These are phyloP conservation scores for Ustilago curta DNA, from an alignment of 1,284 basidiomycete genomes.

Conservation along the genomic window DNA sequence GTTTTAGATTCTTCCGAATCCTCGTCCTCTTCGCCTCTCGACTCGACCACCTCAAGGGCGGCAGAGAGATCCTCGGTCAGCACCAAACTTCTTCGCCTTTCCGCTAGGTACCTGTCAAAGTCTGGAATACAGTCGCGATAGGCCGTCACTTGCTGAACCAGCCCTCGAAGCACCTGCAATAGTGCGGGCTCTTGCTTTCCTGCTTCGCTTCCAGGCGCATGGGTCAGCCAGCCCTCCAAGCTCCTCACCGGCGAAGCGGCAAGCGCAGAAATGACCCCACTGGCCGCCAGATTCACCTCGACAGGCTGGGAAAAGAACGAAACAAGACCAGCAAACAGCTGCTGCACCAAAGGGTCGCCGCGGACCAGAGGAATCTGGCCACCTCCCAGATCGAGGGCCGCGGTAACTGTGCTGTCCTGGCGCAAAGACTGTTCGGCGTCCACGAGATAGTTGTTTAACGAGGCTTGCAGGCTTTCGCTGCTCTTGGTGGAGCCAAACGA, in stretches of 20 bases:
- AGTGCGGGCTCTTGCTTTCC: constrained; percentile 71
- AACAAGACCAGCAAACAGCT: constrained; percentile 78
- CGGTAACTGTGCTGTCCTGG: constrained; percentile 51
- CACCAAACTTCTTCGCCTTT: constrained; percentile 87
- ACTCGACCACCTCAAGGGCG: constrained; percentile 74
- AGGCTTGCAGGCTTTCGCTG: constrained; percentile 28
- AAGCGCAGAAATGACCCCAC: constrained; percentile 81
- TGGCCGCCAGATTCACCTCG: constrained; percentile 88
- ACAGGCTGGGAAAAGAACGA: constrained; percentile 86
- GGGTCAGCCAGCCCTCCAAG: constrained; percentile 83
- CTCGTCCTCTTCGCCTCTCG: constrained; percentile 1
- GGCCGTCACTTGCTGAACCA: constrained; percentile 74
- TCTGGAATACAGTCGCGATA: constrained; percentile 80
- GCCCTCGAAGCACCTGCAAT: constrained; percentile 40
- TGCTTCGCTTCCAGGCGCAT: constrained; percentile 74
- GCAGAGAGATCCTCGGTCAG: constrained; percentile 94
- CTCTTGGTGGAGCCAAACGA: constrained; percentile 16
- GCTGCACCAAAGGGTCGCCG: constrained; percentile 80
- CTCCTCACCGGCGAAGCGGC: constrained; percentile 86
- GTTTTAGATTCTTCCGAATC: constrained; percentile 1
- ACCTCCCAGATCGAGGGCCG: constrained; percentile 23
- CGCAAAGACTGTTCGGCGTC: constrained; percentile 77
- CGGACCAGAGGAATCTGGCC: constrained; percentile 74
- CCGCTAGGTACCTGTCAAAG: constrained; percentile 86
- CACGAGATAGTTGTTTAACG: constrained; percentile 74